A percentile compares a stretch with the other conserved stretches of the same genome.
Evolutionary conservation across 805 yeast species (phyloP).

Genomic region (Candida golubevii): DNA sequence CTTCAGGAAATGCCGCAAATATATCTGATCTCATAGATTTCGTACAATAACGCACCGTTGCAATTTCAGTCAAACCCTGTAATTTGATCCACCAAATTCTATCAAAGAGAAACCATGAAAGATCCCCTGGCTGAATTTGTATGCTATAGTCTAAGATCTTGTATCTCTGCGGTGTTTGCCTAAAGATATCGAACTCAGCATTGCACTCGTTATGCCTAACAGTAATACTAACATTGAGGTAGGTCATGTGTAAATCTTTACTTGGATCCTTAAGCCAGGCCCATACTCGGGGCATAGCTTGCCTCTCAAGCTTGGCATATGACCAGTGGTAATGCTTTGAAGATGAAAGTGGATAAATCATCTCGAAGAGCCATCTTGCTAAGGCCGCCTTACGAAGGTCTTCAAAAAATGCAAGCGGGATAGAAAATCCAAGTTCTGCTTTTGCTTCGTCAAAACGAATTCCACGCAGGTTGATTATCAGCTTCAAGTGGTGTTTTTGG

Average conservation of each 20-base stretch:
- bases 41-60: not conserved
- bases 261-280: conserved; percentile 2
- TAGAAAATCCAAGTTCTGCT: not conserved
- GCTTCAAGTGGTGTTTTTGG: not conserved
- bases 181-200: conserved; percentile 2
- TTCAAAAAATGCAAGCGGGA: not conserved
- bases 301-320: conserved; percentile 35
- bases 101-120: conserved; percentile 11
- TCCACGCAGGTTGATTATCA: not conserved
- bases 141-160: not conserved
- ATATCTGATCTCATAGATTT: not conserved
- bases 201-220: not conserved
- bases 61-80: not conserved
- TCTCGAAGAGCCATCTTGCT: conserved; percentile 28
- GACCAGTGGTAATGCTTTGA: conserved; percentile 36
- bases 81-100: conserved; percentile 16
- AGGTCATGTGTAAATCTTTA: conserved; percentile 2
- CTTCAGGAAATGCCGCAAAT: not conserved
- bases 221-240: conserved; percentile 9
- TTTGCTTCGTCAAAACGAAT: not conserved
- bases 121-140: not conserved
- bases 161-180: conserved; percentile 7
- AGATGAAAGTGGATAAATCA: conserved; percentile 27
- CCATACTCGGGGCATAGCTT: conserved; percentile 25
- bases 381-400: conserved; percentile 10